Evolutionary conservation across 805 yeast species (phyloP), one percentile per base, ranked within the genome.

Genomic region (Lipomyces sp.): DNA sequence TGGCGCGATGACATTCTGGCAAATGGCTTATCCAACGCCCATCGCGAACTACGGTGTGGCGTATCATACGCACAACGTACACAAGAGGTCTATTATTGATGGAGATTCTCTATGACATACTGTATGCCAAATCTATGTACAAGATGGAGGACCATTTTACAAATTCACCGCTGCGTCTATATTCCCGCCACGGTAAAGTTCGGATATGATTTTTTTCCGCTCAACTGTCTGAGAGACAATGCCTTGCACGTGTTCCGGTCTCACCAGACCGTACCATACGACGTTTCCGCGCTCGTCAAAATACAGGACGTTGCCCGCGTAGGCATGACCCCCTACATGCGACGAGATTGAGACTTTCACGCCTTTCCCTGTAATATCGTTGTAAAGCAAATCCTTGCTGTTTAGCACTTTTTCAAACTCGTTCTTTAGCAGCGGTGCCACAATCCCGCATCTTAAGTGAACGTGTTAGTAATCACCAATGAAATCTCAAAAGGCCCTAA

Each of bases 271-370:
- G 63, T 86, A 86, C 95, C 95, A 86, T 2, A 82, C 66, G 14
- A 23, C 13, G 6, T 4, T 19, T 1, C 79, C 76, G 29, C 68
- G 63, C 10, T 64, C 65, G 42, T 72, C 71, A 55, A 81, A 80
- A 44, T 77, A 75, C 1, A 86, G 69, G 13, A 87, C 79, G 61
- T 87, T 87, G 0, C 95, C 95, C 1, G 96, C 95, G 66, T 79
- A 87, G 1, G 76, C 86, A 64, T 87, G 96, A 0, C 96, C 96
- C 1, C 95, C 95, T 36, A 87, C 72, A 65, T 87, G 96, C 11
- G 90, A 82, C 0, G 84, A 71, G 5, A 77, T 61, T 0, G 87
- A 89, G 2, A 69, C 55, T 3, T 70, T 70, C 1, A 53, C 21
- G 3, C 58, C 58, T n/a, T 32, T 26, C 38, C 43, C 41, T 1